phyloP scores from a whole-genome alignment of 73 alveolate genomes.

The Paramecium biaurelia region DNA sequence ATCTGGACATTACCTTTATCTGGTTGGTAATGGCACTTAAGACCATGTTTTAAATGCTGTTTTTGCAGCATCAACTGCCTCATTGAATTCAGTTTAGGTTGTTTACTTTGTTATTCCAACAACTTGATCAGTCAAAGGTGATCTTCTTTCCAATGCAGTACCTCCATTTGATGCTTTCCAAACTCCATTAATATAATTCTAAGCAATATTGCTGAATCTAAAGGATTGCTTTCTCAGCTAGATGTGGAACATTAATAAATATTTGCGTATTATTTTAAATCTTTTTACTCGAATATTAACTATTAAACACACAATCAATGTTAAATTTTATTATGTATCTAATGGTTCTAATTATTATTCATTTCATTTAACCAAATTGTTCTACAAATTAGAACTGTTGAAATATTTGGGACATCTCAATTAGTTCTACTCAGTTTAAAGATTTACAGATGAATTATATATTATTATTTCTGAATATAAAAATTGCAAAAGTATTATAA shows the following conservation, averaged over 20 bases:
- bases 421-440: not conserved
- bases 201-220: conserved; percentile 34
- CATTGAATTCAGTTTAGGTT: conserved; percentile 76
- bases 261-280: conserved; percentile 25
- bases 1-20: conserved; percentile 23
- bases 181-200: conserved; percentile 72
- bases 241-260: not conserved
- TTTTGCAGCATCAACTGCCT: conserved; percentile 77
- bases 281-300: not conserved
- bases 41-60: conserved; percentile 88
- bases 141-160: conserved; percentile 67
- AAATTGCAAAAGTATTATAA: not conserved
- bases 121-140: conserved; percentile 84
- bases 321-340: not conserved
- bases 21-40: conserved; percentile 67
- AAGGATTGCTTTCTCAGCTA: not conserved
- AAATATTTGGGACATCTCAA: not conserved
- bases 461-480: too few relatives aligned
- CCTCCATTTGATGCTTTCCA: conserved; percentile 77
- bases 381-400: not conserved
- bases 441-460: not conserved
- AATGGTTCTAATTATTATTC: not conserved
- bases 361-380: too few relatives aligned
- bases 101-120: conserved; percentile 77
- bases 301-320: not conserved